Evolutionary conservation across 2,329 filamentous ascomycete species (phyloP), one percentile per base, ranked within the genome.

Genomic region (Ceratocystis huliohia): DNA sequence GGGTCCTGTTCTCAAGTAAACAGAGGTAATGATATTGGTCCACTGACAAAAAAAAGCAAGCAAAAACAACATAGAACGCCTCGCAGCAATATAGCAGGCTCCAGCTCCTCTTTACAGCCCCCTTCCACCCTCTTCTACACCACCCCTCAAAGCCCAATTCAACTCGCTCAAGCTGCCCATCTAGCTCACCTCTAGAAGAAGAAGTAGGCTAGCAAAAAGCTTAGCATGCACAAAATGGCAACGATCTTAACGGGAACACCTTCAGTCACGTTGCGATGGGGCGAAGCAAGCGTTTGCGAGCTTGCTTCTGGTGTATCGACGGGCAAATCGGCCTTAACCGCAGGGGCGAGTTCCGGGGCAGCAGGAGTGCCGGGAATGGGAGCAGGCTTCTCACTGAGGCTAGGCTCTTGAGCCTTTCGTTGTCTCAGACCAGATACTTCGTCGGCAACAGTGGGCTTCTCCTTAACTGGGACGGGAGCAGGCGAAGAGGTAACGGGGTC

Each of bases 191-290:
- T 63, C 66, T 86, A 99, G 77, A 99, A 99, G 80, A 99, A 91
- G 76, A 97, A 84, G 78, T 96, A 99, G 66, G 91, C 94, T 71
- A 97, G 83, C 73, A 99, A 77, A 79, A 99, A 99, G 80, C 90
- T 92, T 70, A 96, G 72, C 72, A 99, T 80, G 74, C 92, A 96
- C 56, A 99, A 79, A 25, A 85, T 80, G 25, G 94, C 93, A 57
- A 89, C 89, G 69, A 93, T 84, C 75, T 93, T 88, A 63, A 99
- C 84, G 0, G 94, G 87, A 2, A 99, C 93, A 25, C 94, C 93
- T 71, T 91, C 85, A 45, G 66, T 64, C 28, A 65, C 65, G 61
- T 62, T 66, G 13, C 69, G 66, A 20, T 63, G 63, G 25, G 66
- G 62, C 5, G 66, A 61, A 30, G 63, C 65, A 30, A 69, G 41